Base-by-base conservation (phyloP, 1,139 yeast species). In the Suhomyces bokatorum region DNA sequence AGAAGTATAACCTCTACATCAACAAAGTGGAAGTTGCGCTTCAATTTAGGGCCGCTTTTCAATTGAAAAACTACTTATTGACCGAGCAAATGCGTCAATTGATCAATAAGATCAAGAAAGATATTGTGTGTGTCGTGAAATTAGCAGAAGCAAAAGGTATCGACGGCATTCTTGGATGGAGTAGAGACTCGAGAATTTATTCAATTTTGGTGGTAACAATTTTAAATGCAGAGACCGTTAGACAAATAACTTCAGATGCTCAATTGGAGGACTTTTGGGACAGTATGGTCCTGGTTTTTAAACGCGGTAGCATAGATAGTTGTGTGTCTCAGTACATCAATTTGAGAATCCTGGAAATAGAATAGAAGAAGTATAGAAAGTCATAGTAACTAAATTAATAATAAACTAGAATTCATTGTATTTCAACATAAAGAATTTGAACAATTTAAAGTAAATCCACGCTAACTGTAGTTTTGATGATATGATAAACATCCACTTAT, bases 1-100 rank as follows among this genome's bases (percentile, higher is more conserved):
- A 70, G 42, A 56, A 63, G 16, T 44, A 50, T 22, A 69, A 70
- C 39, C 53, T 63, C 30, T 69, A 60, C 47, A 55, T 58, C 34
- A 67, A 67, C 45, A 61, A 58, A 27, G 48, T 58, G 1, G 51
- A 47, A 6, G 32, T 45, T 3, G 47, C 45, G 2, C 22, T 22
- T n/a, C 37, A 15, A 12, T 36, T 45, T 13, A 37, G 37, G 27
- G 22, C 13, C 8, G 44, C 47, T 2, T 15, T 37, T 20, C 26
- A 30, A 9, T 9, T 26, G 2, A 15, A 32, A 8, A 43, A 32
- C 3, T n/a, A 20, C 5, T 2, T 36, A 6, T 9, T 17, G 1
- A 7, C 28, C 7, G 32, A 17, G 14, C 35, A 35, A n/a, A 12
- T 31, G n/a, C 22, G 6, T 6, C 29, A n/a, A 5, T 12, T 40